Evolutionary conservation across 345 rosid species (phyloP).

Genomic region (Diplotaxis tenuifolia): DNA sequence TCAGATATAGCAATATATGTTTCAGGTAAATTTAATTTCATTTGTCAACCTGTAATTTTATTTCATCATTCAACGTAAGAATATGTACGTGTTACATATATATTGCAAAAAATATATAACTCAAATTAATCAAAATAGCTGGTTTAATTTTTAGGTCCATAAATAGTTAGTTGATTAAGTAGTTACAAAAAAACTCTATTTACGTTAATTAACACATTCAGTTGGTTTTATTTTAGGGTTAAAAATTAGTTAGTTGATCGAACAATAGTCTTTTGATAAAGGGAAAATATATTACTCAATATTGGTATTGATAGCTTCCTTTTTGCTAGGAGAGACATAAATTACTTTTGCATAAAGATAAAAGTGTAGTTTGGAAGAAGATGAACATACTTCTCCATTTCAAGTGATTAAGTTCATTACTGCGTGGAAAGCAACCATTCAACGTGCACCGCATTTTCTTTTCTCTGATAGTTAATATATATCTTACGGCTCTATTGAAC

Average conservation of each 20-base stretch:
- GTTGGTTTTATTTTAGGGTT: background rate
- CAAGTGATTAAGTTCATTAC: background rate
- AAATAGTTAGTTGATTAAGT: background rate
- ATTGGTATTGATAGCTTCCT: background rate
- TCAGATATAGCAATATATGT: background rate
- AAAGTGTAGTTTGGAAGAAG: background rate
- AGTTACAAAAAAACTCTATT: background rate
- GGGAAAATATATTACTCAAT: background rate
- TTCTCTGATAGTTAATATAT: background rate
- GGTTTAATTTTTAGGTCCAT: background rate
- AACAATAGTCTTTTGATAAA: background rate
- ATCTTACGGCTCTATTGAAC: background rate
- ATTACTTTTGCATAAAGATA: slow-evolving; percentile 2
- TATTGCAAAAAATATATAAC: background rate
- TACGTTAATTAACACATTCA: background rate
- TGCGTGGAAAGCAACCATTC: slow-evolving; percentile 3
- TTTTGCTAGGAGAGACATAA: background rate
- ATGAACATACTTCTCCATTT: slow-evolving; percentile 20
- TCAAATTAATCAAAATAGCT: background rate
- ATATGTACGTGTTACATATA: background rate
- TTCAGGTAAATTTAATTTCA: background rate
- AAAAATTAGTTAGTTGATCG: background rate
- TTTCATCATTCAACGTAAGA: background rate
- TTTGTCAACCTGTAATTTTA: background rate
- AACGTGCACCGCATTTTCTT: background rate